Evolutionary conservation across 1,284 basidiomycete species (phyloP).

Genomic region (Moesziomyces sp.): DNA sequence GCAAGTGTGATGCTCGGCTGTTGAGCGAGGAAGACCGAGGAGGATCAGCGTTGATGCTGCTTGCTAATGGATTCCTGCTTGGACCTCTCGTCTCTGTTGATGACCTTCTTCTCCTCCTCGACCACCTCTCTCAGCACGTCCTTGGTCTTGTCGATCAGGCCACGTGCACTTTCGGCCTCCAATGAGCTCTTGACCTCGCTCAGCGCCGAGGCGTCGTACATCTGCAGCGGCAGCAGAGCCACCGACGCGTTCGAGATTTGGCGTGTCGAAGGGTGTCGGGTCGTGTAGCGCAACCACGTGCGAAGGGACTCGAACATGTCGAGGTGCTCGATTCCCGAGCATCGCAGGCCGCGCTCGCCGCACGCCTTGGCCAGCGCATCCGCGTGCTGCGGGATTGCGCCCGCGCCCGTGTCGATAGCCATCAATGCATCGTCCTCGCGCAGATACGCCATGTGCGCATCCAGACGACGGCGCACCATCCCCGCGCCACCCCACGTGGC

Average conservation of each 20-base stretch:
- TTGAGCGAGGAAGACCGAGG: too few species aligned
- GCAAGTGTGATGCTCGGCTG: background rate
- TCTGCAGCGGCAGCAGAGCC: slow-evolving; percentile 42
- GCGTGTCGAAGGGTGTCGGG: slow-evolving; percentile 17
- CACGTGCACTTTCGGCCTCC: slow-evolving; percentile 27
- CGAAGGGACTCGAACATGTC: slow-evolving; percentile 41
- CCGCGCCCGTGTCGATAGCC: slow-evolving; percentile 11
- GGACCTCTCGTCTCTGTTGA: slow-evolving; percentile 16
- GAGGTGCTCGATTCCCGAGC: slow-evolving; percentile 24
- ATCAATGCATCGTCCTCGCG: slow-evolving; percentile 55
- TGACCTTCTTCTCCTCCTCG: slow-evolving; percentile 52
- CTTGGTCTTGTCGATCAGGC: slow-evolving; percentile 51
- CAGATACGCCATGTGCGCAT: slow-evolving; percentile 47
- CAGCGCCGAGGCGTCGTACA: slow-evolving; percentile 38
- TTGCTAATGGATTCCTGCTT: slow-evolving; percentile 19
- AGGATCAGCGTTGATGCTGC: slow-evolving; percentile 14
- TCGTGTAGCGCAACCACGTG: slow-evolving; percentile 39
- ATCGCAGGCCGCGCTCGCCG: slow-evolving; percentile 51
- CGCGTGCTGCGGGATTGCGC: slow-evolving; percentile 26
- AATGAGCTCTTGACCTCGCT: slow-evolving; percentile 26
- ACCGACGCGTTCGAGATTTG: slow-evolving; percentile 14
- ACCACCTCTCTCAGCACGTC: slow-evolving; percentile 58
- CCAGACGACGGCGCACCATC: slow-evolving; percentile 44
- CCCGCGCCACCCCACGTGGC: slow-evolving; percentile 50
- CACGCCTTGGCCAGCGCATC: slow-evolving; percentile 56